Evolutionary conservation across 169 alveolate species (phyloP).

Genomic region (Plasmodium berghei): DNA sequence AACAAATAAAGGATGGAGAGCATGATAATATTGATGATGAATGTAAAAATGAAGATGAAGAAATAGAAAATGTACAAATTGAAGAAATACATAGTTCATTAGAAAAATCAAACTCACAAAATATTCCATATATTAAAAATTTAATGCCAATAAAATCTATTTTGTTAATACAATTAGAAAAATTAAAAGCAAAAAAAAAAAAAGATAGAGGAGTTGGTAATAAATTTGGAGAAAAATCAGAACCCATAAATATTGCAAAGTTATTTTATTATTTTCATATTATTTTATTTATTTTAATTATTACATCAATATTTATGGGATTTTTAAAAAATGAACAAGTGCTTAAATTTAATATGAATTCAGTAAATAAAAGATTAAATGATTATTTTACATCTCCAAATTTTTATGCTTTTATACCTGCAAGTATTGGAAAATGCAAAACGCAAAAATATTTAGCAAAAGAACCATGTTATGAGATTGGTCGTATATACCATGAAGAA

Average conservation of each 20-base stretch:
- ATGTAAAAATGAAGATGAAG: neutral
- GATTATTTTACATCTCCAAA: conserved; percentile 31
- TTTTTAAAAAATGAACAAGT: conserved; percentile 26
- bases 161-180: conserved; percentile 37
- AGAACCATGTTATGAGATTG: conserved; percentile 61
- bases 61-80: neutral
- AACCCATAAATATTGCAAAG: neutral
- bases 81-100: neutral
- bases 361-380: conserved; percentile 49
- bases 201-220: neutral
- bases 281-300: conserved; percentile 15
- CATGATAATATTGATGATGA: neutral
- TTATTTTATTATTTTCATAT: conserved; percentile 12
- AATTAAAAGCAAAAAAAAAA: conserved; percentile 20
- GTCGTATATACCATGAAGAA: conserved; percentile 67
- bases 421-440: conserved; percentile 62
- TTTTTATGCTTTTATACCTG: conserved; percentile 37
- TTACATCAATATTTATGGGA: conserved; percentile 6
- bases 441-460: conserved; percentile 60
- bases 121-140: conserved; percentile 9
- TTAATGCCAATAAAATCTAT: conserved; percentile 48
- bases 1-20: neutral
- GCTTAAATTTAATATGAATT: conserved; percentile 19
- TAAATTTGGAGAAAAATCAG: conserved; percentile 17
- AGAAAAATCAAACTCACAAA: too few relatives aligned